Conservation (phyloP, 176 grass and related monocot genomes). For the Puccinellia tenuiflora region DNA sequence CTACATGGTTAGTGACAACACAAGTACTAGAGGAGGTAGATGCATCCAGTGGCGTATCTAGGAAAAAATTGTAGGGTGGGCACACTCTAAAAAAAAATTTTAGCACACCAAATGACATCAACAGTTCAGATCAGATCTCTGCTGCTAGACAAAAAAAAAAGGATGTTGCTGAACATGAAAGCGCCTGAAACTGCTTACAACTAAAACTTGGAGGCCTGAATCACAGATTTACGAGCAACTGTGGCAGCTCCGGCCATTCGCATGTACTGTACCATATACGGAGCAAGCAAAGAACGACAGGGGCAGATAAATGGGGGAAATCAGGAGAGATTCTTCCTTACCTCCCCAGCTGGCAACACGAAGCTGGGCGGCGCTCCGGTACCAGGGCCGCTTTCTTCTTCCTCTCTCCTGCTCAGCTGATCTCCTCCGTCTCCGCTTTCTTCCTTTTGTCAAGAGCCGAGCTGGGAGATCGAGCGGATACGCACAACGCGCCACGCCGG, state of each 20-base stretch:
- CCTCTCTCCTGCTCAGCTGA: neutral
- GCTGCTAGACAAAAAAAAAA: neutral
- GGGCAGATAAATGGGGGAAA: neutral
- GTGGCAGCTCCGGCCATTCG: neutral
- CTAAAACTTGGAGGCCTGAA: neutral
- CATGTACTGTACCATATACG: too few relatives aligned
- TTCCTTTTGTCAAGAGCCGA: neutral
- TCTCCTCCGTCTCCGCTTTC: neutral
- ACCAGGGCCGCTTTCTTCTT: neutral
- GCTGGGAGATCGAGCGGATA: neutral
- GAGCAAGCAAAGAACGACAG: neutral
- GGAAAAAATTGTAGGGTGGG: too few relatives aligned
- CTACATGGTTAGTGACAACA: too few relatives aligned
- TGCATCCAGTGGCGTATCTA: too few relatives aligned
- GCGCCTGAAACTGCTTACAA: neutral
- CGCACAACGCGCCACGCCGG: neutral
- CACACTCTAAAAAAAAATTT: too few relatives aligned
- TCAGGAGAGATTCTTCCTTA: neutral
- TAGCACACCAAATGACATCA: too few relatives aligned
- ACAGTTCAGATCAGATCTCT: slow-evolving; percentile 1
- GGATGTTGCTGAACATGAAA: neutral
- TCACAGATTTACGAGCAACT: too few relatives aligned
- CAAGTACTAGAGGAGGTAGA: too few relatives aligned
- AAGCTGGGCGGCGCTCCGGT: neutral
- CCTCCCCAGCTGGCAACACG: neutral